Base-by-base conservation (phyloP, 2,329 filamentous ascomycete species). In the Volutella citrinella region DNA sequence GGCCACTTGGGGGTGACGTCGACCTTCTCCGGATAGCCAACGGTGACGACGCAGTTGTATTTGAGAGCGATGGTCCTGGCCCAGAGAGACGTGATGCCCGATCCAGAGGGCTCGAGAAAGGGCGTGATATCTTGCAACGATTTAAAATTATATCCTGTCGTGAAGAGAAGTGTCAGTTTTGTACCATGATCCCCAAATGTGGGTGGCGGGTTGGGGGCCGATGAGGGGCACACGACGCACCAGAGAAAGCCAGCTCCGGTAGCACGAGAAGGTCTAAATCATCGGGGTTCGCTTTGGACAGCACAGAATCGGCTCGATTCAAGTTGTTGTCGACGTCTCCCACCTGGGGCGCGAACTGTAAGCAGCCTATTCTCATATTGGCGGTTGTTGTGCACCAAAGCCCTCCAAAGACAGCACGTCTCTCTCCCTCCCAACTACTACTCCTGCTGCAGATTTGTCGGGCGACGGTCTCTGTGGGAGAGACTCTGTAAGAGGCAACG, bases 141-240 rank as follows among this genome's bases (percentile, higher is more conserved):
- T 25, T 75, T 72, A 64, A 90, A 91, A 56, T 89, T 89, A 65
- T 90, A 93, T 19, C 87, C 84, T 78, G 54, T n/a, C n/a, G n/a
- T n/a, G n/a, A n/a, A n/a, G n/a, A n/a, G n/a, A n/a, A n/a, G n/a
- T n/a, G n/a, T n/a, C n/a, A n/a, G n/a, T n/a, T n/a, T n/a, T n/a
- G n/a, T n/a, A n/a, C n/a, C n/a, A n/a, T n/a, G n/a, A n/a, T n/a
- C n/a, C n/a, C n/a, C n/a, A n/a, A n/a, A n/a, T n/a, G n/a, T n/a
- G n/a, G n/a, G n/a, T n/a, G n/a, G n/a, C n/a, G n/a, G n/a, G n/a
- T n/a, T n/a, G n/a, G n/a, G n/a, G n/a, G n/a, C n/a, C n/a, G n/a
- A n/a, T n/a, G n/a, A n/a, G n/a, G n/a, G n/a, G 14, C 10, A 26
- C 13, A 10, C 6, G 18, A 52, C 64, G 46, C 61, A 85, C 82